Percentiles rank a stretch among this genome's conserved stretches.
Evolutionary conservation across 2,329 filamentous ascomycete genomes (phyloP).

Genomic region (Emmonsiellopsis sp.): DNA sequence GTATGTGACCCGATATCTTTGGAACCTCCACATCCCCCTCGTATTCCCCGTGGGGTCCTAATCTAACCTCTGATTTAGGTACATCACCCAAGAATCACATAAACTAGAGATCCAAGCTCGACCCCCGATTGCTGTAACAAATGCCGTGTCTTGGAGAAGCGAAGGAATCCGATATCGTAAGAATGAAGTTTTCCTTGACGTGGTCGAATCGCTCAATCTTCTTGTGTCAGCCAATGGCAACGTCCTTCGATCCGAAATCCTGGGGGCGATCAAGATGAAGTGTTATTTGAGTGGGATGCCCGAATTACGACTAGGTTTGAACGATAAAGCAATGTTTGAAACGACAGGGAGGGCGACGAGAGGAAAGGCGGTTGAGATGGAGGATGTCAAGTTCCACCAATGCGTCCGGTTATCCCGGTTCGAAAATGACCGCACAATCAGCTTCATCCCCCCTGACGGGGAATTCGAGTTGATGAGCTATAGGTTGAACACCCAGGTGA

Average conservation of each 20-base stretch:
- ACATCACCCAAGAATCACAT: conserved; percentile 98
- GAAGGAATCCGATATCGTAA: conserved; percentile 98
- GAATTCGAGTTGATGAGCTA: conserved; percentile 99
- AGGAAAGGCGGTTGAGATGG: conserved; percentile 98
- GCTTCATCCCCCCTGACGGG: conserved; percentile 95
- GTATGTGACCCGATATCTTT: conserved; percentile 25
- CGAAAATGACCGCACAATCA: conserved; percentile 97
- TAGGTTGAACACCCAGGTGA: conserved; percentile 95
- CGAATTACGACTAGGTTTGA: conserved; percentile 82
- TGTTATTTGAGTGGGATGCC: conserved; percentile 98
- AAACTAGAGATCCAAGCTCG: conserved; percentile 95
- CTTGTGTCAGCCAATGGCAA: conserved; percentile 91
- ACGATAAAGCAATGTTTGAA: conserved; percentile 99
- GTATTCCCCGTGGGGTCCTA: not conserved
- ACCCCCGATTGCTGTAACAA: conserved; percentile 94
- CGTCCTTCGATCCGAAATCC: conserved; percentile 88
- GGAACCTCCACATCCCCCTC: conserved; percentile 3
- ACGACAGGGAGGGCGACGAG: conserved; percentile 87
- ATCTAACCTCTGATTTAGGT: conserved; percentile 36
- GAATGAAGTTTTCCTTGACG: conserved; percentile 98
- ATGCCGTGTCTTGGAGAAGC: conserved; percentile 94
- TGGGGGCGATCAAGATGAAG: conserved; percentile 98
- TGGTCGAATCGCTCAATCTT: conserved; percentile 92
- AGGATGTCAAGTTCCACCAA: conserved; percentile 99
- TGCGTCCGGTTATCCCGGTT: conserved; percentile 92